Evolutionary conservation across 2,329 filamentous ascomycete species (phyloP).

Genomic region (Ceratocystis alfenasii): DNA sequence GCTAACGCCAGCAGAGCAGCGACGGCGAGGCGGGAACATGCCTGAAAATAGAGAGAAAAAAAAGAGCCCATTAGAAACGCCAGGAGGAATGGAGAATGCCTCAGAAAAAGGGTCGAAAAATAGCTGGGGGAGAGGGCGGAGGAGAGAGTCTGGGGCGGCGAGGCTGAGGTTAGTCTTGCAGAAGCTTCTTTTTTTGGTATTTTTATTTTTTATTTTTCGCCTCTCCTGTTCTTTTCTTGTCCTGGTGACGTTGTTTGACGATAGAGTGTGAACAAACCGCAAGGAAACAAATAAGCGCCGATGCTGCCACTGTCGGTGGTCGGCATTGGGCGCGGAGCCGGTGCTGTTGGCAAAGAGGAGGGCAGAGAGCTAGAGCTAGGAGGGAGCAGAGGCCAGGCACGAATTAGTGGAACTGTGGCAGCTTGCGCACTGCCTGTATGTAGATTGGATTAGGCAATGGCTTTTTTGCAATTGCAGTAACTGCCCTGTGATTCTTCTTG

Average conservation of each 20-base stretch:
- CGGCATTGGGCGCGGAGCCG: too few species aligned
- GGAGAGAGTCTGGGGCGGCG: background rate
- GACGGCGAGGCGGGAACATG: slow-evolving; percentile 1
- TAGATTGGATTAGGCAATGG: background rate
- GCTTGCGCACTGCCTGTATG: background rate
- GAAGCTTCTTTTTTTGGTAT: background rate
- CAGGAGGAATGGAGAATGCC: background rate
- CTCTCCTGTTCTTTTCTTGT: background rate
- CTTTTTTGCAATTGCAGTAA: background rate
- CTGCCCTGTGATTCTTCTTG: background rate
- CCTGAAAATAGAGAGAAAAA: background rate
- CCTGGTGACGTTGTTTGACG: background rate
- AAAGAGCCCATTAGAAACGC: background rate
- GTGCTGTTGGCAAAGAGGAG: background rate
- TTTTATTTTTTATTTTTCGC: background rate
- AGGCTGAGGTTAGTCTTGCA: background rate
- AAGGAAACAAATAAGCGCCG: background rate
- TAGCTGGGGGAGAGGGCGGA: background rate
- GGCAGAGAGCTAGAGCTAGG: background rate
- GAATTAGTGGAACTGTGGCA: too few species aligned
- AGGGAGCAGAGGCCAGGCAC: background rate
- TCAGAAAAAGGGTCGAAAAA: background rate
- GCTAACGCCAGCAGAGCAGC: background rate
- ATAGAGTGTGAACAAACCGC: background rate
- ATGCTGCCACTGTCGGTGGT: background rate